Evolutionary conservation across 768 basidiomycete genomes (phyloP).

Genomic region (Hericium erinaceus): DNA sequence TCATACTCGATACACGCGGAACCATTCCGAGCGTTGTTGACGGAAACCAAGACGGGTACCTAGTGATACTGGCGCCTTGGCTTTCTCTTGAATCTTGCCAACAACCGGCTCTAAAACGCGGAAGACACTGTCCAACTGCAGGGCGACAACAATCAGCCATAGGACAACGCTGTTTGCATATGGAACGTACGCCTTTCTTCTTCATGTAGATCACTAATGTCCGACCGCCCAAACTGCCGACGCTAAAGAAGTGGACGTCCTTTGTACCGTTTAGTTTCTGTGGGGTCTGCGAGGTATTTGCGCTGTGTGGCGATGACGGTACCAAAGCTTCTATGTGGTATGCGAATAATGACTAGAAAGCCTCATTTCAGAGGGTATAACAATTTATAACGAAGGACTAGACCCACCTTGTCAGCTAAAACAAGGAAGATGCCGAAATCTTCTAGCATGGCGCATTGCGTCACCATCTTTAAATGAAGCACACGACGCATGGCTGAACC

Average conservation of each 20-base stretch:
- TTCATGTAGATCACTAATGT: conserved; percentile 95
- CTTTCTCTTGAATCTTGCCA: conserved; percentile 75
- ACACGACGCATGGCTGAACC: conserved; percentile 80
- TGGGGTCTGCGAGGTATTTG: conserved; percentile 66
- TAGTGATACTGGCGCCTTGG: conserved; percentile 60
- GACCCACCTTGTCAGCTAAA: conserved; percentile 73
- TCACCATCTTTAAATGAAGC: conserved; percentile 87
- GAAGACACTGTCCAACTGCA: conserved; percentile 81
- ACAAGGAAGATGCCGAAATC: conserved; percentile 97
- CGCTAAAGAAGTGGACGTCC: conserved; percentile 94
- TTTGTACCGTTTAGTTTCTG: conserved; percentile 86
- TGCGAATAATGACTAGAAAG: conserved; percentile 67
- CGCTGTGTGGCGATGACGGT: conserved; percentile 67
- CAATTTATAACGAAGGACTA: background rate
- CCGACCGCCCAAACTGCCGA: conserved; percentile 77
- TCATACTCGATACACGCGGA: conserved; percentile 73
- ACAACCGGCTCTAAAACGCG: conserved; percentile 96
- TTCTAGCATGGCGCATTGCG: conserved; percentile 92
- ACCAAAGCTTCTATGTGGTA: conserved; percentile 96
- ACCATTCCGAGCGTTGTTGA: conserved; percentile 85
- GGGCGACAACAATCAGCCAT: conserved; percentile 3
- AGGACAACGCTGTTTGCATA: conserved; percentile 10
- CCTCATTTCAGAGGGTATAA: background rate
- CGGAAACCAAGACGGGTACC: conserved; percentile 71
- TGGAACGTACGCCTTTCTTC: conserved; percentile 66